Conservation (phyloP, 768 basidiomycete genomes). For the Sporobolomyces roseus region DNA sequence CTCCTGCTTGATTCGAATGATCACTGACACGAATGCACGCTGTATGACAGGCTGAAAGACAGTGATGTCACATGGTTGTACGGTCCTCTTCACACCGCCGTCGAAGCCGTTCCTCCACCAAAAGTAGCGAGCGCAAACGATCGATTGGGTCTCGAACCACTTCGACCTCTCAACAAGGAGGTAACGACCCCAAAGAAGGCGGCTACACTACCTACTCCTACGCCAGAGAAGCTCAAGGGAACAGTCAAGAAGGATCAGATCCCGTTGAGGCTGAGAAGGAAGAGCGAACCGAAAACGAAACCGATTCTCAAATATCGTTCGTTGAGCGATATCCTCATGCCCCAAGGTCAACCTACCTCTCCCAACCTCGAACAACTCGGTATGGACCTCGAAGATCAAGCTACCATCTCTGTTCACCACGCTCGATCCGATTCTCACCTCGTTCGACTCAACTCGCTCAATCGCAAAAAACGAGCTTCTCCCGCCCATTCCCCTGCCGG, state of each 20-base stretch:
- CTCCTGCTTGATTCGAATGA: background rate
- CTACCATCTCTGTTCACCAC: constrained; percentile 36
- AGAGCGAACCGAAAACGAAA: constrained; percentile 54
- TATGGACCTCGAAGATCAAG: constrained; percentile 30
- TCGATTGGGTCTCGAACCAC: constrained; percentile 55
- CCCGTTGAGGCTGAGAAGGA: constrained; percentile 1
- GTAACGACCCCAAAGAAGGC: constrained; percentile 6
- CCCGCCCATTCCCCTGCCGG: constrained; percentile 25
- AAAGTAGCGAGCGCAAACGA: constrained; percentile 57
- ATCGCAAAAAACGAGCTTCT: constrained; percentile 29
- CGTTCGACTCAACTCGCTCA: constrained; percentile 36
- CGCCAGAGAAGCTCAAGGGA: constrained; percentile 24
- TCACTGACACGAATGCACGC: background rate
- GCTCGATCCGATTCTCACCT: constrained; percentile 38
- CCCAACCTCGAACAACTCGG: constrained; percentile 36
- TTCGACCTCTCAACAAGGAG: constrained; percentile 34
- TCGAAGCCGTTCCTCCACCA: constrained; percentile 70
- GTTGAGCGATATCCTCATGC: constrained; percentile 80
- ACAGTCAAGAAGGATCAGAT: constrained; percentile 30
- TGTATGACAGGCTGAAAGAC: constrained; percentile 85
- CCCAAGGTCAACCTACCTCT: constrained; percentile 46
- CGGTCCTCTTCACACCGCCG: constrained; percentile 91
- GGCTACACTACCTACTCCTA: constrained; percentile 37
- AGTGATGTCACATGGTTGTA: constrained; percentile 99
- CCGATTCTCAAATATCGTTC: constrained; percentile 95